phyloP scores from a whole-genome alignment of 2,329 filamentous ascomycete genomes.

The Clonostachys byssicola region DNA sequence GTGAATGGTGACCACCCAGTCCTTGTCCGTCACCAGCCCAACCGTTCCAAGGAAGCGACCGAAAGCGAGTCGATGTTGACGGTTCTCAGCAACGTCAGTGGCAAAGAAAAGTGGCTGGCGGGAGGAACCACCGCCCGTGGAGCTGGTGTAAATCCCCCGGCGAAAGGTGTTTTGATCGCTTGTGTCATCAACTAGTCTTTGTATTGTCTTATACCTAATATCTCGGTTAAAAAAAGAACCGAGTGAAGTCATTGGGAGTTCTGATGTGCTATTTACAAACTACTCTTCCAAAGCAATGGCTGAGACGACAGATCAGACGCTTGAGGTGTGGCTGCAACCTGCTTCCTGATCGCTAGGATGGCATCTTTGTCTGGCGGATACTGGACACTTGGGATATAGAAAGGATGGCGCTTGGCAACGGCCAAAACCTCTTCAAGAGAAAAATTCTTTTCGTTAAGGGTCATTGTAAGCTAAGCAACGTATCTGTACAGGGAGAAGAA shows the following conservation, averaged over 20 bases:
- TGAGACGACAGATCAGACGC: conserved; percentile 1
- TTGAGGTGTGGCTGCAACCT: not conserved
- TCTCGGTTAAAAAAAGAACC: conserved; percentile 9
- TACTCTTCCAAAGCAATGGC: conserved; percentile 11
- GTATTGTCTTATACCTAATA: conserved; percentile 17
- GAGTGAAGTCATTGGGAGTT: no score
- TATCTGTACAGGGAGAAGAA: no score
- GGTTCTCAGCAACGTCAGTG: conserved; percentile 32
- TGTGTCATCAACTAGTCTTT: conserved; percentile 26
- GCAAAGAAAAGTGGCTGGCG: conserved; percentile 29
- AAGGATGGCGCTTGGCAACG: not conserved
- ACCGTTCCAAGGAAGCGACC: conserved; percentile 21
- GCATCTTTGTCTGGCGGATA: not conserved
- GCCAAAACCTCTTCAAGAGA: not conserved
- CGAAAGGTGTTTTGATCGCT: conserved; percentile 27
- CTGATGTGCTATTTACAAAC: conserved; percentile 9
- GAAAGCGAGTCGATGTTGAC: conserved; percentile 25
- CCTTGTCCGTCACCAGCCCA: conserved; percentile 22
- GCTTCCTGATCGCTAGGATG: not conserved
- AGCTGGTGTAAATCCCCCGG: conserved; percentile 27
- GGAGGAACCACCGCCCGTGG: conserved; percentile 31
- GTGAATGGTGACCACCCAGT: conserved; percentile 34
- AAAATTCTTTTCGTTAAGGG: no score
- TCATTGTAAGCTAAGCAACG: no score
- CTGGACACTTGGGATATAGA: not conserved